phyloP scores from a whole-genome alignment of 2,329 filamentous ascomycete genomes.

The Plenodomus biglobosus region DNA sequence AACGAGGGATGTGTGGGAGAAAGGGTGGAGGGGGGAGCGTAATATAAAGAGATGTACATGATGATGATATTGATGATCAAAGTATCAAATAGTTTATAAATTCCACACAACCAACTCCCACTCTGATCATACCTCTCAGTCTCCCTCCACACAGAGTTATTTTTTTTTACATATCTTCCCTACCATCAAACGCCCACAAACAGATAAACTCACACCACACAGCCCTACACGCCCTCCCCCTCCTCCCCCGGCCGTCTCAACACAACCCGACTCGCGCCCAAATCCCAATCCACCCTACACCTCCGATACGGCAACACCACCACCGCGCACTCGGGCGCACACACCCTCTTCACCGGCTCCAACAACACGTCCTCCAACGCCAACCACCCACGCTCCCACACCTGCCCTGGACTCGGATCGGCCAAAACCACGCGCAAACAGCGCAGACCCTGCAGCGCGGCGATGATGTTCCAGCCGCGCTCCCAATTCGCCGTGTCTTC shows the following conservation, averaged over 20 bases:
- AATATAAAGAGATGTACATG: too few species aligned
- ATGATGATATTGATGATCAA: too few species aligned
- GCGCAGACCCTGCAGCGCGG: slow-evolving; percentile 28
- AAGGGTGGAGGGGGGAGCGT: too few species aligned
- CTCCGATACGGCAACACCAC: slow-evolving; percentile 35
- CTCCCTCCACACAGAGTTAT: too few species aligned
- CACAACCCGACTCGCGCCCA: slow-evolving; percentile 22
- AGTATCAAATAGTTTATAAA: not conserved
- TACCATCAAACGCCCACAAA: too few species aligned
- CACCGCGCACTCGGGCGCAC: slow-evolving; percentile 19
- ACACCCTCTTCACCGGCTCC: slow-evolving; percentile 26
- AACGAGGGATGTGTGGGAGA: not conserved
- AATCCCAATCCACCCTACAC: slow-evolving; percentile 30
- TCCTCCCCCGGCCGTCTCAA: slow-evolving; percentile 21
- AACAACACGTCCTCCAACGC: slow-evolving; percentile 30
- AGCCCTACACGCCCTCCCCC: not conserved
- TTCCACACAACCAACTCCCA: too few species aligned
- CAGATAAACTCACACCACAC: not conserved
- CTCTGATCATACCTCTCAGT: too few species aligned
- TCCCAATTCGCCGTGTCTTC: slow-evolving; percentile 42
- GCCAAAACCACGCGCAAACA: slow-evolving; percentile 31
- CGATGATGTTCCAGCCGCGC: slow-evolving; percentile 31
- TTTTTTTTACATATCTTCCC: too few species aligned
- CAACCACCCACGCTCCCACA: slow-evolving; percentile 38
- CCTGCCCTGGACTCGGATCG: slow-evolving; percentile 29